phyloP scores from a whole-genome alignment of 2,329 filamentous ascomycete species.

The Scorias spongiosa region DNA sequence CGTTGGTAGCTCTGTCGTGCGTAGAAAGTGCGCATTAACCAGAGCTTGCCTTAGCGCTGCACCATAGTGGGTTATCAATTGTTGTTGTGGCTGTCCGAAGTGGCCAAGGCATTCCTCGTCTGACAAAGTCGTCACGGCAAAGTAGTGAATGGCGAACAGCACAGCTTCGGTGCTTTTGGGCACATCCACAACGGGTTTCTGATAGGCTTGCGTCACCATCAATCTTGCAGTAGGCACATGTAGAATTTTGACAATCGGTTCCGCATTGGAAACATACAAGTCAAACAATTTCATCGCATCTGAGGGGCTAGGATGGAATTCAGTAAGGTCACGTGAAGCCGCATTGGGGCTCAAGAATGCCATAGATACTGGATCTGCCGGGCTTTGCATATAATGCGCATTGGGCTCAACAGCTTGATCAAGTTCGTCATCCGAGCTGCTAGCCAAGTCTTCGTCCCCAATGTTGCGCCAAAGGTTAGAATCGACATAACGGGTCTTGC shows the following conservation, averaged over 20 bases:
- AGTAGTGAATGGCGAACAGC: conserved; percentile 46
- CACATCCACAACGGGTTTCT: conserved; percentile 26
- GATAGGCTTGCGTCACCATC: conserved; percentile 36
- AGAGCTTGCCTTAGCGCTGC: conserved; percentile 48
- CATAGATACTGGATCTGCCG: not conserved
- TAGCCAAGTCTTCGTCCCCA: conserved; percentile 16
- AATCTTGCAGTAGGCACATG: conserved; percentile 40
- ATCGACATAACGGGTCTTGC: conserved; percentile 30
- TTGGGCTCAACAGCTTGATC: conserved; percentile 7
- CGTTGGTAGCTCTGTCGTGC: conserved; percentile 47
- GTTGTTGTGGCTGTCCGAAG: conserved; percentile 39
- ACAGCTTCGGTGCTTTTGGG: conserved; percentile 33
- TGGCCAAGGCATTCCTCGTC: conserved; percentile 30
- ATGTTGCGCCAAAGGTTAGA: conserved; percentile 16
- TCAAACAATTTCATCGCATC: conserved; percentile 39
- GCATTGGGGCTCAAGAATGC: conserved; percentile 10
- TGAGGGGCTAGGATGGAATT: conserved; percentile 39
- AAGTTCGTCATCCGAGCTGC: conserved; percentile 16
- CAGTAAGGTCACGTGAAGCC: conserved; percentile 8
- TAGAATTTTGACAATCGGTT: conserved; percentile 55
- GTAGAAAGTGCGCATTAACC: conserved; percentile 51
- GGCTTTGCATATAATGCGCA: conserved; percentile 5
- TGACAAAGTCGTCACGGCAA: conserved; percentile 36
- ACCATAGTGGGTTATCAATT: conserved; percentile 20
- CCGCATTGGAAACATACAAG: conserved; percentile 54